Percentiles rank a stretch among this genome's conserved stretches.
phyloP scores from a whole-genome alignment of 2,329 filamentous ascomycete genomes.

The Colletotrichum ledebouriae region DNA sequence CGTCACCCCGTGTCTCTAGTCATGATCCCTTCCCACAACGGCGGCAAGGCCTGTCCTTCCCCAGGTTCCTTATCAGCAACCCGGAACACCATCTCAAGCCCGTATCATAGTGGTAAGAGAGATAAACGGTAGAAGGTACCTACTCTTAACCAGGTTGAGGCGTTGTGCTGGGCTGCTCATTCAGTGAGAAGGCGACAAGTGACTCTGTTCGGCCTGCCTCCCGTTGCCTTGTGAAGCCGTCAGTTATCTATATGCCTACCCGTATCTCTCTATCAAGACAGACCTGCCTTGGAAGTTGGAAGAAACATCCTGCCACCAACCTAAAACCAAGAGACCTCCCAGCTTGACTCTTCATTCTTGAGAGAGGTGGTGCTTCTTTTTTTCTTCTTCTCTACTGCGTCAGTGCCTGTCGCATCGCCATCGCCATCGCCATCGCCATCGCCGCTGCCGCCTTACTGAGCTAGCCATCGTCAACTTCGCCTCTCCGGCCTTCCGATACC shows the following conservation, averaged over 20 bases:
- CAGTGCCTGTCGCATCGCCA: neutral
- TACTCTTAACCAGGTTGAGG: neutral
- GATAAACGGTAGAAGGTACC: no score
- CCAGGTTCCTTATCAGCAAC: conserved; percentile 27
- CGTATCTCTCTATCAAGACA: neutral
- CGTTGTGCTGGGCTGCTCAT: neutral
- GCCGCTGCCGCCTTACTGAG: conserved; percentile 8
- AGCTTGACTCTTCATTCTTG: conserved; percentile 9
- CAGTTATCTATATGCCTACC: conserved; percentile 7
- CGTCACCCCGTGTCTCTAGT: conserved; percentile 16
- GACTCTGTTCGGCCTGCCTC: neutral
- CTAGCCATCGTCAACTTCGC: conserved; percentile 6
- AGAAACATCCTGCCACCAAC: conserved; percentile 10
- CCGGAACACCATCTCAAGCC: conserved; percentile 6
- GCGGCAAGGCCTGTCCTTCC: conserved; percentile 8
- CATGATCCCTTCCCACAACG: conserved; percentile 11
- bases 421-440: conserved; percentile 28
- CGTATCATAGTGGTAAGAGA: neutral
- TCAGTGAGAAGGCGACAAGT: conserved; percentile 3
- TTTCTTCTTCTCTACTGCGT: conserved; percentile 3
- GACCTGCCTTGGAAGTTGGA: conserved; percentile 2
- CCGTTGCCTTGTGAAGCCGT: neutral
- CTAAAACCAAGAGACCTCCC: conserved; percentile 31
- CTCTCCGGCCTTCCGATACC: neutral
- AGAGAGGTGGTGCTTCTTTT: conserved; percentile 2